A percentile compares a stretch with the other conserved stretches of the same genome.
Evolutionary conservation across 331 rosid species (phyloP).

Genomic region (Telfairia occidentalis): DNA sequence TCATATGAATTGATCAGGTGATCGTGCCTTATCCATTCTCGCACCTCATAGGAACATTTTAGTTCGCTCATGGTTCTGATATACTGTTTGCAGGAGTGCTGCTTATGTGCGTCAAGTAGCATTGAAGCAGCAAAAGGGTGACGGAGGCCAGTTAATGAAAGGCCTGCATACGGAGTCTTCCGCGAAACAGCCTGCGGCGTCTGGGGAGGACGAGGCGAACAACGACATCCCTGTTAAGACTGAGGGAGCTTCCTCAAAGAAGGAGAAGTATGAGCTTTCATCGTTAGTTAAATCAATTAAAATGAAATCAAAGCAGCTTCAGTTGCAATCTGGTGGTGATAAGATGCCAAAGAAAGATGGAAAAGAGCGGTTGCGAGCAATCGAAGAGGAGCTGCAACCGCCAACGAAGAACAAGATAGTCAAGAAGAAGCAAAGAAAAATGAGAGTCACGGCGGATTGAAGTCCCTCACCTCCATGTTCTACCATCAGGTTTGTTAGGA

Average conservation of each 20-base stretch:
- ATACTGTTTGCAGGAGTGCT: slow-evolving; percentile 52
- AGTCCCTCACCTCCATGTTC: background rate
- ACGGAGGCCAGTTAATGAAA: slow-evolving; percentile 20
- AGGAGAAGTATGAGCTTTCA: slow-evolving; percentile 45
- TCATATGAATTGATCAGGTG: background rate
- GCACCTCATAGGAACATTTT: no score
- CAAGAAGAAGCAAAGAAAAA: slow-evolving; percentile 20
- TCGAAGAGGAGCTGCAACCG: slow-evolving; percentile 6
- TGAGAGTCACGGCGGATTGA: background rate
- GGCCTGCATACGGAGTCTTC: slow-evolving; percentile 19
- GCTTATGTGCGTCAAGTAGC: slow-evolving; percentile 53
- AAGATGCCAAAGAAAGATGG: slow-evolving; percentile 21
- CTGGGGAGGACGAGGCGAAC: slow-evolving; percentile 15
- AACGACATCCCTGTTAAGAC: slow-evolving; percentile 26
- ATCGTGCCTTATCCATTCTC: background rate
- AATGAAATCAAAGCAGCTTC: slow-evolving; percentile 59
- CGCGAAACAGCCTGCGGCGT: slow-evolving; percentile 16
- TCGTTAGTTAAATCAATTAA: slow-evolving; percentile 53
- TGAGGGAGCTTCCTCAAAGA: slow-evolving; percentile 25
- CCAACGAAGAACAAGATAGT: slow-evolving; percentile 7
- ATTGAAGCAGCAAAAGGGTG: slow-evolving; percentile 34
- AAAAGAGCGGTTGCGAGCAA: slow-evolving; percentile 8
- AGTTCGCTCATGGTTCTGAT: slow-evolving; percentile 7
- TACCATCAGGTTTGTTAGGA: background rate
- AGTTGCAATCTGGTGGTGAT: slow-evolving; percentile 23